Evolutionary conservation across 306 rosid species (phyloP).

Genomic region (Corylus heterophylla): DNA sequence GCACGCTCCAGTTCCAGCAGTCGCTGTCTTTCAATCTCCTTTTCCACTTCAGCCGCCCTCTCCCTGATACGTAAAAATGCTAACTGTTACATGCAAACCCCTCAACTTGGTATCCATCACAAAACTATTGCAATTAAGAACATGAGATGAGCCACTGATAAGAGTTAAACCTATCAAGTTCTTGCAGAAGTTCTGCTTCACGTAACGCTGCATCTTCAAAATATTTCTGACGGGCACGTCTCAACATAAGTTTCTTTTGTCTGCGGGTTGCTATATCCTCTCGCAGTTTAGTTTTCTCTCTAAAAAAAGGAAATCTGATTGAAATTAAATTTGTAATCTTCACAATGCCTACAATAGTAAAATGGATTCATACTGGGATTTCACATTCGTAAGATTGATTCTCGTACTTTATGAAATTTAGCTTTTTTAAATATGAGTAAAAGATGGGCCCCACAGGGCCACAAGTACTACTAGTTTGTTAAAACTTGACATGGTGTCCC

Average conservation of each 20-base stretch:
- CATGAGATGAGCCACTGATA: constrained; percentile 17
- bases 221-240: constrained; percentile 67
- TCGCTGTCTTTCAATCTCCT: constrained; percentile 83
- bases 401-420: not conserved
- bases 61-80: constrained; percentile 50
- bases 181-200: constrained; percentile 83
- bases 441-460: not conserved
- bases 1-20: constrained; percentile 82
- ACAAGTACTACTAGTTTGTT: not conserved
- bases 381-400: not conserved
- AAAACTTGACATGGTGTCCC: not conserved
- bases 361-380: not conserved
- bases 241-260: constrained; percentile 67
- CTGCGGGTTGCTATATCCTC: constrained; percentile 74
- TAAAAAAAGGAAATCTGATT: constrained; percentile 32
- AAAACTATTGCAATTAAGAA: constrained; percentile 19
- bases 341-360: not conserved
- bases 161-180: constrained; percentile 72
- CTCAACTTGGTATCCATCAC: not conserved
- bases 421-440: not conserved
- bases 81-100: constrained; percentile 20
- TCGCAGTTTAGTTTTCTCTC: constrained; percentile 69
- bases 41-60: constrained; percentile 75
- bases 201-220: constrained; percentile 72
- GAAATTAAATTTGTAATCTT: constrained; percentile 7